These are phyloP conservation scores for Lepidium africanum DNA, from an alignment of 345 rosid genomes.

Conservation along the genomic window DNA sequence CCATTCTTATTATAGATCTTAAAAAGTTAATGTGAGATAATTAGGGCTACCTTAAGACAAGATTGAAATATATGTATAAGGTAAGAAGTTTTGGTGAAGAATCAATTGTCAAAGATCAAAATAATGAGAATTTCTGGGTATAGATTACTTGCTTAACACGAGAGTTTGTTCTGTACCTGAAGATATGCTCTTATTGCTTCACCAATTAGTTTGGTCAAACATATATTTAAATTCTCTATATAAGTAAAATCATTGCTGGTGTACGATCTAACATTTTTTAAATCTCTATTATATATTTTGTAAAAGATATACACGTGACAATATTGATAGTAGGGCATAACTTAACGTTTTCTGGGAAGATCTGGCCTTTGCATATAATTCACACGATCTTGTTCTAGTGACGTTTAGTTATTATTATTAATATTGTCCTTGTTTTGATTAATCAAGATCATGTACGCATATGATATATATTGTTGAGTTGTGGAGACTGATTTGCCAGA, in stretches of 20 bases:
- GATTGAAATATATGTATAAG: background rate
- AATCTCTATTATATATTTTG: background rate
- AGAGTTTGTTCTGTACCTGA: slow-evolving; percentile 28
- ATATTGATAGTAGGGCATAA: background rate
- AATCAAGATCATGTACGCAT: background rate
- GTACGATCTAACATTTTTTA: background rate
- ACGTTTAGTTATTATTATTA: too few relatives aligned
- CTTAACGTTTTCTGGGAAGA: background rate
- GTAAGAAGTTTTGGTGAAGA: slow-evolving; percentile 14
- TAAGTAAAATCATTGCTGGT: background rate
- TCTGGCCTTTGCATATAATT: background rate
- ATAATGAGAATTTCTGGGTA: background rate
- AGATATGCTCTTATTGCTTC: slow-evolving; percentile 11
- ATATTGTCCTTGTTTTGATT: background rate
- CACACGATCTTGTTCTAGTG: background rate
- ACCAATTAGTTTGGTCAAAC: slow-evolving; percentile 16
- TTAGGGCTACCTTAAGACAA: background rate
- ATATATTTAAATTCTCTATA: background rate
- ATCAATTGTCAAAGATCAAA: slow-evolving; percentile 8
- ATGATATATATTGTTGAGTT: too few relatives aligned
- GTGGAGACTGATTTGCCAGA: too few relatives aligned
- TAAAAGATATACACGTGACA: background rate
- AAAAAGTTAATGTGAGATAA: background rate
- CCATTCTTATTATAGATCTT: background rate
- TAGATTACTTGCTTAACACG: slow-evolving; percentile 27